A percentile compares a stretch with the other conserved stretches of the same genome.
These are phyloP conservation scores for Bipolaris bicolor DNA, from an alignment of 2,329 filamentous ascomycete species.

Conservation along the genomic window DNA sequence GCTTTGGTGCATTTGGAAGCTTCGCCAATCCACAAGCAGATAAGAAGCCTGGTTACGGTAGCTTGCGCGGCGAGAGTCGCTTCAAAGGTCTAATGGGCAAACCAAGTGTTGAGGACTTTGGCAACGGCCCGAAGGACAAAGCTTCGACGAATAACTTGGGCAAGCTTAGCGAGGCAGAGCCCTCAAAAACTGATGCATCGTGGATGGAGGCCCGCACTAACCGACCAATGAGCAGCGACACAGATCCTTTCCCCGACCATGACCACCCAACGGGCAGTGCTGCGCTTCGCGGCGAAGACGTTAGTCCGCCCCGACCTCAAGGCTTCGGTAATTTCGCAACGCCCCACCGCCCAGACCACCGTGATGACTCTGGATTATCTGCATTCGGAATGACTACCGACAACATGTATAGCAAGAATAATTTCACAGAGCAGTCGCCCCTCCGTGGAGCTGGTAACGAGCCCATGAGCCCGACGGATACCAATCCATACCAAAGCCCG, in stretches of 20 bases:
- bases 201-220: slow-evolving; percentile 58
- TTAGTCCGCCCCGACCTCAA: slow-evolving; percentile 60
- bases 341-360: slow-evolving; percentile 55
- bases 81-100: slow-evolving; percentile 86
- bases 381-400: slow-evolving; percentile 67
- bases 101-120: slow-evolving; percentile 71
- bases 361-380: slow-evolving; percentile 65
- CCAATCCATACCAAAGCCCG: slow-evolving; percentile 94
- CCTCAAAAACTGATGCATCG: slow-evolving; percentile 55
- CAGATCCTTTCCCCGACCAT: slow-evolving; percentile 75
- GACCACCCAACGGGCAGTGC: slow-evolving; percentile 70
- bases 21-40: slow-evolving; percentile 71
- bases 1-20: slow-evolving; percentile 84
- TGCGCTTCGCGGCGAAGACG: slow-evolving; percentile 77
- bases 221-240: slow-evolving; percentile 65
- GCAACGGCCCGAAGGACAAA: slow-evolving; percentile 61
- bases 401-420: slow-evolving; percentile 62
- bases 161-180: slow-evolving; percentile 59
- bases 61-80: slow-evolving; percentile 75
- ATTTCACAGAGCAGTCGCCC: slow-evolving; percentile 63
- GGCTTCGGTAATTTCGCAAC: slow-evolving; percentile 52
- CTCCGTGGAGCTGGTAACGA: slow-evolving; percentile 62
- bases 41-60: slow-evolving; percentile 72
- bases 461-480: slow-evolving; percentile 88
- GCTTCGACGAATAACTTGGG: slow-evolving; percentile 59